Evolutionary conservation across 306 rosid species (phyloP).

Genomic region (Corylus avellana): DNA sequence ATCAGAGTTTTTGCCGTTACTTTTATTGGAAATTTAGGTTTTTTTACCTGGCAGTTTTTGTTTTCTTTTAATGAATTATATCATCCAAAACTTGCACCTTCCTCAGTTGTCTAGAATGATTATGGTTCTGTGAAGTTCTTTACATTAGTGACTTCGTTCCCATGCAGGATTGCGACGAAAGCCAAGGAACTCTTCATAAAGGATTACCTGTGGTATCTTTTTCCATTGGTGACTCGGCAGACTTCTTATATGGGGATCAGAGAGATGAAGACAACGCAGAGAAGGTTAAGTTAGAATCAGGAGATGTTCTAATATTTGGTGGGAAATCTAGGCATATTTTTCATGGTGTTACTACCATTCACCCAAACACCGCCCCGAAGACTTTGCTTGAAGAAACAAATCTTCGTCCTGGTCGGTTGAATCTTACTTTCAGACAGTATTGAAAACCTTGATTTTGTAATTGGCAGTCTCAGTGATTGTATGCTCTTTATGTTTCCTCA

Average conservation of each 20-base stretch:
- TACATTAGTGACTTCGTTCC: background rate
- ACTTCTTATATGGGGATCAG: slow-evolving; percentile 53
- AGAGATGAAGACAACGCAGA: slow-evolving; percentile 48
- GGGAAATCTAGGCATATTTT: slow-evolving; percentile 66
- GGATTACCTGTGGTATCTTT: slow-evolving; percentile 78
- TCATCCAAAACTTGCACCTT: background rate
- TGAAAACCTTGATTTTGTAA: slow-evolving; percentile 20
- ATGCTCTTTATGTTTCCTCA: no score
- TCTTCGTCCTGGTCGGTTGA: slow-evolving; percentile 64
- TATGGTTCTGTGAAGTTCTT: background rate
- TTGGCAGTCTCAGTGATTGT: background rate
- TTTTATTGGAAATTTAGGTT: background rate
- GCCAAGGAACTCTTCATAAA: slow-evolving; percentile 35
- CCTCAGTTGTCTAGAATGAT: background rate
- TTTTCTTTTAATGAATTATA: background rate
- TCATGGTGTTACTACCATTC: slow-evolving; percentile 64
- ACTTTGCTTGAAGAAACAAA: slow-evolving; percentile 41
- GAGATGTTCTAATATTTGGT: slow-evolving; percentile 86
- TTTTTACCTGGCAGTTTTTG: background rate
- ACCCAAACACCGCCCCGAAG: slow-evolving; percentile 50
- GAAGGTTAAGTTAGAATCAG: slow-evolving; percentile 51
- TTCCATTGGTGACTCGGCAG: slow-evolving; percentile 82
- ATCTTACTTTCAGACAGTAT: slow-evolving; percentile 75
- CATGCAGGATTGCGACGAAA: slow-evolving; percentile 79
- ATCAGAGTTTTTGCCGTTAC: background rate